Evolutionary conservation across 352 stramenopile genomes (phyloP), one percentile per base, ranked within the genome.

Genomic region (Pythium utonaiense): DNA sequence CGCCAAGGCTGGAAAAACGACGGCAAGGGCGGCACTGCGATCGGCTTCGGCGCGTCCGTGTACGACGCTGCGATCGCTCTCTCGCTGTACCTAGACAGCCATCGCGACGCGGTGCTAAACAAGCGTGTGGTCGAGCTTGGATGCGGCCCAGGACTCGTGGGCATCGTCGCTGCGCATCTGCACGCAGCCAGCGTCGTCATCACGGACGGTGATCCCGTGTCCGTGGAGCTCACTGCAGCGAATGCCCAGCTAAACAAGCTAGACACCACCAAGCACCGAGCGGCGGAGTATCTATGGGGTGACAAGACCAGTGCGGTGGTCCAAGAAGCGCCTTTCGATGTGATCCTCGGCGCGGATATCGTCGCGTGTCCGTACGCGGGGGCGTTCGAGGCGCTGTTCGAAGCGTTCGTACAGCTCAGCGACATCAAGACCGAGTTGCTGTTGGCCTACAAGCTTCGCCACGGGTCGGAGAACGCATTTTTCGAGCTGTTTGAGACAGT

Each of bases 321-420:
- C 45, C 22, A 55, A 30, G 36, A 64, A 19, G 57, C 31, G 8
- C 67, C 52, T 6, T 93, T 78, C 56, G 85, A 95, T 53, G 71
- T 95, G 41, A 77, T 95, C 38, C 45, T 95, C 8, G 85, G 85
- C 34, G 81, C 83, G 3, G 85, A 95, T 54, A 93, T 95, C 60
- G 78, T 91, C 54, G 85, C 85, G 10, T 95, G 85, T 61, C 85
- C 85, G 41, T 95, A 95, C 61, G 83, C 69, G 12, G 73, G 57
- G 13, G 80, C 80, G 1, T 93, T 93, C 59, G 70, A 87, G 14
- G 71, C 69, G 24, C 63, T 95, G 7, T 69, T 93, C 9, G 34
- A 53, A 45, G 85, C 80, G 16, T 75, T 95, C 16, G 30, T 59
- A 19, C 54, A 75, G 57, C 59, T 93, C 17, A 69, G 71, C 28